Evolutionary conservation across 139 green algal species (phyloP), one percentile per base, ranked within the genome.

Genomic region (Chlamydomonas sp.): DNA sequence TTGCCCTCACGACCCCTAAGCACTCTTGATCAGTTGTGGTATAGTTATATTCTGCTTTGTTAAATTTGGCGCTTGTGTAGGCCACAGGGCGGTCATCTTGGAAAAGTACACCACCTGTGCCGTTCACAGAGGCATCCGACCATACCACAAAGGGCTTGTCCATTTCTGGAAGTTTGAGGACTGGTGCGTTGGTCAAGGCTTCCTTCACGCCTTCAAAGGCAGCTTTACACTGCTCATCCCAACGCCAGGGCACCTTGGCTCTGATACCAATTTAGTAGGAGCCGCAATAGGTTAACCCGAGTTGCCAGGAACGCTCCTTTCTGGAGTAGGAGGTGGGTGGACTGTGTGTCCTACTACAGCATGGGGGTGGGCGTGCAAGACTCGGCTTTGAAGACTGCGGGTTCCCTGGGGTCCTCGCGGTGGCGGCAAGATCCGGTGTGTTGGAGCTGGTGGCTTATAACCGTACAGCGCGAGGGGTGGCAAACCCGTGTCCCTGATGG

Each of bases 1-100:
- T 12, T 1, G 88, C 80, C 5, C 85, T 15, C 2, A 91, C 60
- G 4, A 93, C 63, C 18, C 84, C 92, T 1, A 94, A 57, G 10
- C 90, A 61, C 58, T 95, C 89, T 18, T 89, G 88, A 12, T 93
- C 83, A 63, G 63, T 80, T 7, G 74, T 88, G 6, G 75, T 10
- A 64, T 94, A 95, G 58, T 92, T 91, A 5, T 16, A 59, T 31
- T 95, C 79, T 77, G 90, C 85, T 68, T 60, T 6, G 14, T 17
- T 79, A 2, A 93, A 87, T 61, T 89, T 92, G 0, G 16, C 62
- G 6, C 60, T 90, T 3, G 80, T 20, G 64, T 84, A 95, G 12
- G 89, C 89, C 6, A 95, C 79, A n/a, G 89, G 89, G 4, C 86
- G 85, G 12, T 74, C 83, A 57, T 84, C 82, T 60, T 92, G 82